Percentiles rank a stretch among this genome's conserved stretches.
phyloP scores from a whole-genome alignment of 2,329 filamentous ascomycete genomes.

The Fusarium proliferatum region DNA sequence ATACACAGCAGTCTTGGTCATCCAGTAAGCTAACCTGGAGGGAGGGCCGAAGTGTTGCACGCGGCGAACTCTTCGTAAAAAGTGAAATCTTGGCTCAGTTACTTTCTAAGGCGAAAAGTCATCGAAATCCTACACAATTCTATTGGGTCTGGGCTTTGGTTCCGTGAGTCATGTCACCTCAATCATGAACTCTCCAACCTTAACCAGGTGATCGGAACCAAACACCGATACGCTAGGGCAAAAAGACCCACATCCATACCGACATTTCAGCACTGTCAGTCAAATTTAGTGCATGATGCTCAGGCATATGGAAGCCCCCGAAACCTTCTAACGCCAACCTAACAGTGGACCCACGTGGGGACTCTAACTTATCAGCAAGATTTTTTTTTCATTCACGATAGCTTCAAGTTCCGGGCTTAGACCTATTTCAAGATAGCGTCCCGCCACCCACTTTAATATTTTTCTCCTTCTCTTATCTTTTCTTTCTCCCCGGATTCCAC shows the following conservation, averaged over 20 bases:
- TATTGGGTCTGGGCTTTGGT: rapidly evolving
- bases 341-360: constrained; percentile 40
- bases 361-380: constrained; percentile 20
- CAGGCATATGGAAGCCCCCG: background rate
- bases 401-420: constrained; percentile 35
- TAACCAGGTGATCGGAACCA: background rate
- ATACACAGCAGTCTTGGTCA: too few species aligned
- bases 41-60: too few species aligned
- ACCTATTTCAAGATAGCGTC: constrained; percentile 33
- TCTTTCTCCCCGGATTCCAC: background rate
- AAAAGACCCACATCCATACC: background rate
- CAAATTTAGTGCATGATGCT: background rate
- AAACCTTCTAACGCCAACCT: constrained; percentile 13
- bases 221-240: background rate
- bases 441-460: constrained; percentile 21
- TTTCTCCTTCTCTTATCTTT: background rate
- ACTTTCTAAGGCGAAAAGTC: rapidly evolving
- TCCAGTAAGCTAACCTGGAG: background rate
- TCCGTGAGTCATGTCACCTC: background rate
- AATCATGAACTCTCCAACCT: background rate
- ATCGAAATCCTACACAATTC: rapidly evolving
- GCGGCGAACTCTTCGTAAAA: too few species aligned
- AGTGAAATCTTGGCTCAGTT: too few species aligned
- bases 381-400: constrained; percentile 37
- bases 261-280: background rate